A percentile compares a stretch with the other conserved stretches of the same genome.
phyloP scores from a whole-genome alignment of 768 basidiomycete species.

The Coprinellus micaceus region DNA sequence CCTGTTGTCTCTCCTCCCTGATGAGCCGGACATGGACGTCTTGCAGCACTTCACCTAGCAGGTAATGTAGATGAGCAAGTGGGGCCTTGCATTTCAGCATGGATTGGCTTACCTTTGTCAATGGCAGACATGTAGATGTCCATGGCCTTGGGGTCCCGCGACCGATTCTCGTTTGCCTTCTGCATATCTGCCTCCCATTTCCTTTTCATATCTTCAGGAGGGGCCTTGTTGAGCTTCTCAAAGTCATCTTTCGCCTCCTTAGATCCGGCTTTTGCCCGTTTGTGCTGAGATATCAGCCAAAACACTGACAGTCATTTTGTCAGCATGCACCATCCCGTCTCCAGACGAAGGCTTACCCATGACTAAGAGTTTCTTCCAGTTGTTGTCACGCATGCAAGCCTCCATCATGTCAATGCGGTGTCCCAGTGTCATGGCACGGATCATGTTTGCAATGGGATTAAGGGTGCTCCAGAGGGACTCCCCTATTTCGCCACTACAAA shows the following conservation, averaged over 20 bases:
- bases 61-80: too few species aligned
- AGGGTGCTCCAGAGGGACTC: constrained; percentile 17
- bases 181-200: neutral
- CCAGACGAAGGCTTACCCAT: neutral
- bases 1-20: too few species aligned
- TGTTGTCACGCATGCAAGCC: constrained; percentile 12
- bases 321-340: neutral
- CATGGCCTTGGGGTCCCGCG: neutral
- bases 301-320: neutral
- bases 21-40: too few species aligned
- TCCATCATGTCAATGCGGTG: constrained; percentile 15
- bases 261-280: neutral
- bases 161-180: neutral
- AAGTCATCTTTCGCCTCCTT: neutral
- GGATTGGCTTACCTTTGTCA: too few species aligned
- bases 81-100: too few species aligned
- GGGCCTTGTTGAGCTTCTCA: neutral
- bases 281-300: neutral
- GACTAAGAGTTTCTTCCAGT: constrained; percentile 12
- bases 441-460: constrained; percentile 6
- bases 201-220: neutral
- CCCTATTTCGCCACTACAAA: constrained; percentile 13
- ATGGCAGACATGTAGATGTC: neutral
- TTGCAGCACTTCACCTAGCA: too few species aligned
- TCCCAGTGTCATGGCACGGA: constrained; percentile 9